Conservation (phyloP, 768 basidiomycete species). For the Amanita rimosa region DNA sequence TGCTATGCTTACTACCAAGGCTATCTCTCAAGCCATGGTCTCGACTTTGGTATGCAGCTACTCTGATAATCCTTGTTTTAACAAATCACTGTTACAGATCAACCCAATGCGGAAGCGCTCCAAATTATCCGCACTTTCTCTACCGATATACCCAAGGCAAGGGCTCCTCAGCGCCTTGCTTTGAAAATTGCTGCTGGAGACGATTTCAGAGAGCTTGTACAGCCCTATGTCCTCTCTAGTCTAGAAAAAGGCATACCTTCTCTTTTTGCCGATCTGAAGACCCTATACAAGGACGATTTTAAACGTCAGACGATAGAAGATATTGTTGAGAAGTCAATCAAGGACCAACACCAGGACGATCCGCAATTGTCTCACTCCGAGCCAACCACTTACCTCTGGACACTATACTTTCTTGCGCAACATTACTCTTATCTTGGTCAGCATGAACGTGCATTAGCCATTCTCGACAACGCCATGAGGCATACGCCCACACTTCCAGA, state of each 20-base stretch:
- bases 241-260: conserved; percentile 86
- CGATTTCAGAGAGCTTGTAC: conserved; percentile 52
- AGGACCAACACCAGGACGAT: conserved; percentile 12
- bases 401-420: conserved; percentile 89
- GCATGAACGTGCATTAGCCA: conserved; percentile 39
- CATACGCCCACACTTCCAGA: conserved; percentile 96
- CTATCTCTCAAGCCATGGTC: conserved; percentile 53
- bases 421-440: conserved; percentile 64
- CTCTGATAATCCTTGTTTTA: neutral
- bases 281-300: conserved; percentile 52
- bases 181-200: conserved; percentile 59
- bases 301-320: conserved; percentile 65
- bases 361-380: conserved; percentile 24
- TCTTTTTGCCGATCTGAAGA: conserved; percentile 85
- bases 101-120: conserved; percentile 41
- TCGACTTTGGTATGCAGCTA: conserved; percentile 46
- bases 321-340: conserved; percentile 41
- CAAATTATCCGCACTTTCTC: conserved; percentile 48
- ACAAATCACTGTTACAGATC: conserved; percentile 28
- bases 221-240: conserved; percentile 56
- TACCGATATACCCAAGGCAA: conserved; percentile 51
- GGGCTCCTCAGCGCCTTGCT: conserved; percentile 63
- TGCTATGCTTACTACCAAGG: conserved; percentile 70
- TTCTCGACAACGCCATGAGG: conserved; percentile 52
- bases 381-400: conserved; percentile 87